A percentile compares a stretch with the other conserved stretches of the same genome.
These are phyloP conservation scores for Pythium utonaiense DNA, from an alignment of 352 stramenopile species.

Conservation along the genomic window DNA sequence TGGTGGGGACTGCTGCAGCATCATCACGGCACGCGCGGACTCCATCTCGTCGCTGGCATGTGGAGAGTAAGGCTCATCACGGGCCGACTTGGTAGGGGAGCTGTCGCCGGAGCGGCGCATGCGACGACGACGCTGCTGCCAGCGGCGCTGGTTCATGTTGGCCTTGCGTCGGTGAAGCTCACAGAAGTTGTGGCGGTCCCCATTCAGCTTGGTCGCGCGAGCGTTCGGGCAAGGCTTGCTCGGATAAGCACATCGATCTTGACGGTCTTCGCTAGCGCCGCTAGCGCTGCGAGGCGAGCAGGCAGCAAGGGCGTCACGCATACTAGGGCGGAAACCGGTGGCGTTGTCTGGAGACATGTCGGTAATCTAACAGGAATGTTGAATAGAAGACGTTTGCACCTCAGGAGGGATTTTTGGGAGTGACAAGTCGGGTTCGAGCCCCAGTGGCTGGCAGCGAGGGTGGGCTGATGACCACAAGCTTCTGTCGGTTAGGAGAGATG, in stretches of 20 bases:
- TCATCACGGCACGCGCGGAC: slow-evolving; percentile 17
- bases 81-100: background rate
- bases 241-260: slow-evolving; percentile 27
- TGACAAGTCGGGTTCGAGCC: too few species aligned
- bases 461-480: too few species aligned
- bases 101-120: slow-evolving; percentile 4
- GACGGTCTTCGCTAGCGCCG: slow-evolving; percentile 8
- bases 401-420: background rate
- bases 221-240: slow-evolving; percentile 32
- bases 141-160: slow-evolving; percentile 38
- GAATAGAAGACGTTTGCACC: background rate
- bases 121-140: slow-evolving; percentile 27
- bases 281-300: background rate
- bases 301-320: slow-evolving; percentile 17
- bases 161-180: slow-evolving; percentile 32
- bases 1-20: slow-evolving; percentile 12
- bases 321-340: slow-evolving; percentile 11
- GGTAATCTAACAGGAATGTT: background rate
- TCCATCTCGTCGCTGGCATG: slow-evolving; percentile 10
- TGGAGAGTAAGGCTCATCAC: background rate
- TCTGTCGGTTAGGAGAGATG: too few species aligned
- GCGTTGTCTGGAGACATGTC: background rate
- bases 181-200: slow-evolving; percentile 35
- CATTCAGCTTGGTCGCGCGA: slow-evolving; percentile 37
- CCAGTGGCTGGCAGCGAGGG: too few species aligned